Conservation (phyloP, 1,284 basidiomycete species). For the Ganoderma meredithae region DNA sequence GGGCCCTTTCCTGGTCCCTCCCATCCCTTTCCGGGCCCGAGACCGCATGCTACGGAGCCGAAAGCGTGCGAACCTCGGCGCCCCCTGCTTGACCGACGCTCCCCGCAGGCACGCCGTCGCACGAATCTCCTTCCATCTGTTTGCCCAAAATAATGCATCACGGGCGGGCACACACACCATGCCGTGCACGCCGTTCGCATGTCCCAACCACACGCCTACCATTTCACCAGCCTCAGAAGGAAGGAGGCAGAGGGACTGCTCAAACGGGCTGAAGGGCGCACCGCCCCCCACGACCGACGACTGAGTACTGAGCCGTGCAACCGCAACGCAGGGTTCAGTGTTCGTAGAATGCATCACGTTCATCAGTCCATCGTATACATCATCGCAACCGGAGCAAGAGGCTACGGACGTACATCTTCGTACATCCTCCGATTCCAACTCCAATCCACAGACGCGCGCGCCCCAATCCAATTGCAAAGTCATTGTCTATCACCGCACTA, state of each 20-base stretch:
- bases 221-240: not conserved
- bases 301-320: not conserved
- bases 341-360: constrained; percentile 2
- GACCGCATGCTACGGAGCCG: constrained; percentile 33
- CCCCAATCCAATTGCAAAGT: not conserved
- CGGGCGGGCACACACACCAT: not conserved
- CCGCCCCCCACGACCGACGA: too few species aligned
- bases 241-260: not conserved
- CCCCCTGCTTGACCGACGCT: not conserved
- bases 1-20: not conserved
- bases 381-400: constrained; percentile 3
- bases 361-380: not conserved
- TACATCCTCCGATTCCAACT: not conserved
- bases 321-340: not conserved
- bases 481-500: constrained; percentile 5
- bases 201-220: not conserved
- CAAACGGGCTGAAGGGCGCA: not conserved
- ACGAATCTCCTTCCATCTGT: not conserved
- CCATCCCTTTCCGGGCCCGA: constrained; percentile 23
- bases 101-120: not conserved
- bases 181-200: not conserved
- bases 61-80: constrained; percentile 20
- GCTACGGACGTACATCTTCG: not conserved
- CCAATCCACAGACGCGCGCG: not conserved
- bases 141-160: not conserved